These are phyloP conservation scores for Penicillium digitatum DNA, from an alignment of 2,329 filamentous ascomycete genomes.

Conservation along the genomic window DNA sequence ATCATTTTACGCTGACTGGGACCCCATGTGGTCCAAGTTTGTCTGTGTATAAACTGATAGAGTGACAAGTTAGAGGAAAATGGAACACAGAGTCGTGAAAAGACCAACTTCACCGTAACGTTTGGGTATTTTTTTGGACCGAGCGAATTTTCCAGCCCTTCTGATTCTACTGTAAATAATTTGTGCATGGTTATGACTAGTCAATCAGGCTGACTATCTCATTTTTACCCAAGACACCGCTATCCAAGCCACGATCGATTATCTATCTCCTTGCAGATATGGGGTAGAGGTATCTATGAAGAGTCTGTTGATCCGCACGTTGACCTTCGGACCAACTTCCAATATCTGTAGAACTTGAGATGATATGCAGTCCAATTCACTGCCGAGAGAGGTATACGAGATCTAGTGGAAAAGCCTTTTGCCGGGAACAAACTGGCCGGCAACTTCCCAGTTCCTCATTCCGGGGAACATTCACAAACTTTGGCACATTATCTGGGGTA, in stretches of 20 bases:
- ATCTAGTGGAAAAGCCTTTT: background rate
- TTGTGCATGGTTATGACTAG: background rate
- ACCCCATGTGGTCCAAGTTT: background rate
- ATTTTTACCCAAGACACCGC: background rate
- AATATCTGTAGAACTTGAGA: background rate
- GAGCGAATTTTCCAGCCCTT: background rate
- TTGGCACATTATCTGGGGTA: background rate
- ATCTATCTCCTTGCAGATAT: background rate
- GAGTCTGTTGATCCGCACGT: too few species aligned
- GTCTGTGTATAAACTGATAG: background rate
- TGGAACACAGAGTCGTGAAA: background rate
- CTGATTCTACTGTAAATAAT: background rate
- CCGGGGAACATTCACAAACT: background rate
- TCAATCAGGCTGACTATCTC: background rate
- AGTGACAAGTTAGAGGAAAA: background rate
- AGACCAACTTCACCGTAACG: background rate
- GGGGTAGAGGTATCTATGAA: too few species aligned
- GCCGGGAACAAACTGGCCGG: background rate
- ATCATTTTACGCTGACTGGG: conserved; percentile 2
- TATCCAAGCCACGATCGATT: background rate
- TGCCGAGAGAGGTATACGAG: background rate
- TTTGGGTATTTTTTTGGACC: background rate
- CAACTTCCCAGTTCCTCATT: background rate
- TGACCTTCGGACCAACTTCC: too few species aligned
- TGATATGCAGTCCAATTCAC: background rate